Evolutionary conservation across 495 filamentous ascomycete species (phyloP).

Genomic region (Penicillium ucsense): DNA sequence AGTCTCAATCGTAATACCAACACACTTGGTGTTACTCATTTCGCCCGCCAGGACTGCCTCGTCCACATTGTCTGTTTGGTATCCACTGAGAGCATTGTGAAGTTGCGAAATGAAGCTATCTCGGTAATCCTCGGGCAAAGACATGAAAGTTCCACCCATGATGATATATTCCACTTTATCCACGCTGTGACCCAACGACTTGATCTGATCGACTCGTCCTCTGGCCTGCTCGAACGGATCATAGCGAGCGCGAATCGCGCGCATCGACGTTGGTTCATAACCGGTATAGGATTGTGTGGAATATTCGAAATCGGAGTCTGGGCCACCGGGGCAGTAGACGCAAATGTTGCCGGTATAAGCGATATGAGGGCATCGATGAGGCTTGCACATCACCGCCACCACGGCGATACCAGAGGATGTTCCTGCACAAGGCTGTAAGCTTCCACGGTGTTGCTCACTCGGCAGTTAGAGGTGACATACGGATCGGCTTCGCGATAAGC

Average conservation of each 20-base stretch:
- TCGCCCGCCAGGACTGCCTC: slow-evolving; percentile 87
- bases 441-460: background rate
- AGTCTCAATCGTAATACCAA: slow-evolving; percentile 97
- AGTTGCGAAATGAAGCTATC: slow-evolving; percentile 90
- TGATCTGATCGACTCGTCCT: slow-evolving; percentile 92
- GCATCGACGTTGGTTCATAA: slow-evolving; percentile 97
- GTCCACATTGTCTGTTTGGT: slow-evolving; percentile 83
- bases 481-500: slow-evolving; percentile 90
- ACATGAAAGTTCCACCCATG: slow-evolving; percentile 99
- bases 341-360: slow-evolving; percentile 98
- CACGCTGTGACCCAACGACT: slow-evolving; percentile 86
- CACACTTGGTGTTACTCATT: slow-evolving; percentile 92
- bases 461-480: slow-evolving; percentile 34
- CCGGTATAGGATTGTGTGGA: slow-evolving; percentile 97
- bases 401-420: slow-evolving; percentile 98
- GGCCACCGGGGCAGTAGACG: slow-evolving; percentile 95
- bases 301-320: slow-evolving; percentile 97
- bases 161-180: slow-evolving; percentile 99
- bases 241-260: slow-evolving; percentile 92
- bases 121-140: slow-evolving; percentile 74
- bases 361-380: slow-evolving; percentile 94
- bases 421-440: slow-evolving; percentile 35
- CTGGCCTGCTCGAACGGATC: slow-evolving; percentile 97
- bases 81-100: slow-evolving; percentile 92
- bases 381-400: slow-evolving; percentile 99